Evolutionary conservation across 1,284 basidiomycete genomes (phyloP).

Genomic region (Stereum hirsutum): DNA sequence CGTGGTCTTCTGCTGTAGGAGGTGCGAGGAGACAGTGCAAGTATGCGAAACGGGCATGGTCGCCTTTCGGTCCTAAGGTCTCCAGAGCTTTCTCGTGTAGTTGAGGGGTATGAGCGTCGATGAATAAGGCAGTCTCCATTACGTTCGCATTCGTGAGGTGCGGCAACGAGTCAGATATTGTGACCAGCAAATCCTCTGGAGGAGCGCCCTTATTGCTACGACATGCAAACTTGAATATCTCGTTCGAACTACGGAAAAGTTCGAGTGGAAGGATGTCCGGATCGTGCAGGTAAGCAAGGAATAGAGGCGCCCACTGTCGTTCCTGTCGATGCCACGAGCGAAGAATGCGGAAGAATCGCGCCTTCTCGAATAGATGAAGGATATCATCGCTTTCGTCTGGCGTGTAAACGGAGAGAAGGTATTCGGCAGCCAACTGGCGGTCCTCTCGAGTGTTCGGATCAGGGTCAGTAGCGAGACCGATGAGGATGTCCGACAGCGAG

Average conservation of each 20-base stretch:
- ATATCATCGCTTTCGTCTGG: constrained; percentile 71
- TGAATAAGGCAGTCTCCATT: constrained; percentile 59
- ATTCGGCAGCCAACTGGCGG: constrained; percentile 92
- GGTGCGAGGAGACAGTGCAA: constrained; percentile 71
- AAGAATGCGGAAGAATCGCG: constrained; percentile 88
- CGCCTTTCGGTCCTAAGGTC: constrained; percentile 31
- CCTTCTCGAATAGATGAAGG: constrained; percentile 64
- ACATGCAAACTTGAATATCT: constrained; percentile 43
- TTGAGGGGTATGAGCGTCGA: constrained; percentile 61
- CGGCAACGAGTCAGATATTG: constrained; percentile 50
- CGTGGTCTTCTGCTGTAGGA: constrained; percentile 33
- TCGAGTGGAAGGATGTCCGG: constrained; percentile 51
- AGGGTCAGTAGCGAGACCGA: constrained; percentile 66
- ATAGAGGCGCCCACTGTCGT: constrained; percentile 65
- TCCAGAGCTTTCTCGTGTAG: constrained; percentile 54
- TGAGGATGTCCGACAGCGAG: constrained; percentile 68
- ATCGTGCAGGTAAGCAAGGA: constrained; percentile 74
- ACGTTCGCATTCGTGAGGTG: constrained; percentile 58
- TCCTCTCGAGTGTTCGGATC: constrained; percentile 81
- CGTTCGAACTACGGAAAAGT: constrained; percentile 56
- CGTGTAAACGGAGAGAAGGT: constrained; percentile 87
- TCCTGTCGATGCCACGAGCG: constrained; percentile 75
- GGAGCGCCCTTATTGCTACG: constrained; percentile 35
- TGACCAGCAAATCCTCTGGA: constrained; percentile 41
- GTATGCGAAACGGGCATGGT: constrained; percentile 67